These are phyloP conservation scores for Phytophthora pini DNA, from an alignment of 352 stramenopile species.

Conservation along the genomic window DNA sequence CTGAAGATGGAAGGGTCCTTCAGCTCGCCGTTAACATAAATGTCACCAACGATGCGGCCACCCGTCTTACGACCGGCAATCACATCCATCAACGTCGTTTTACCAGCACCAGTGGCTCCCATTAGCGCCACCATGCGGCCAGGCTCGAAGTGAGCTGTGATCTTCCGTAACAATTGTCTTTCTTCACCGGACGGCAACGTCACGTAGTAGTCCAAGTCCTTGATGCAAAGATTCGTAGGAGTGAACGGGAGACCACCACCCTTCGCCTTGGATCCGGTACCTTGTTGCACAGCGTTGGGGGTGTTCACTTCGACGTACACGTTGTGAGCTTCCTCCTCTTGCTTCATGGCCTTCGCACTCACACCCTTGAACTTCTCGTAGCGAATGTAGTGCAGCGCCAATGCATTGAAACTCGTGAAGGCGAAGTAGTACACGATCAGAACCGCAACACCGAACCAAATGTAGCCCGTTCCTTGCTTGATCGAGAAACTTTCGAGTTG, in stretches of 20 bases:
- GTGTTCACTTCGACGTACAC: slow-evolving; percentile 46
- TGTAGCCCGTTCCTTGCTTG: slow-evolving; percentile 36
- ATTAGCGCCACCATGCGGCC: slow-evolving; percentile 41
- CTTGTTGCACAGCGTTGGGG: too few species aligned
- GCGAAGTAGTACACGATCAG: slow-evolving; percentile 51
- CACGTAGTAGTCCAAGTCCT: slow-evolving; percentile 58
- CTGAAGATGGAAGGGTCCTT: slow-evolving; percentile 84
- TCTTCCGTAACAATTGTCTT: slow-evolving; percentile 34
- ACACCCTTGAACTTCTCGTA: slow-evolving; percentile 41
- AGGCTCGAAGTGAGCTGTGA: slow-evolving; percentile 53
- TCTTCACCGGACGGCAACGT: slow-evolving; percentile 59
- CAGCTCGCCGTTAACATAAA: slow-evolving; percentile 87
- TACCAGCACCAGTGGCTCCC: slow-evolving; percentile 62
- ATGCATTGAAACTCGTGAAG: slow-evolving; percentile 45
- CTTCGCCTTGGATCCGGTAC: too few species aligned
- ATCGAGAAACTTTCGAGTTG: slow-evolving; percentile 44
- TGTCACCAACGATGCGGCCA: slow-evolving; percentile 73
- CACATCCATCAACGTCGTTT: slow-evolving; percentile 66
- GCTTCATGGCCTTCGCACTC: slow-evolving; percentile 22
- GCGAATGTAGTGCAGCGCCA: slow-evolving; percentile 49
- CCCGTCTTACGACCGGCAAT: slow-evolving; percentile 60
- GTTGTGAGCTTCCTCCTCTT: slow-evolving; percentile 23
- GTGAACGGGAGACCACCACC: slow-evolving; percentile 50
- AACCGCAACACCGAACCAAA: slow-evolving; percentile 43
- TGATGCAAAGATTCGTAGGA: slow-evolving; percentile 47